Evolutionary conservation across 352 stramenopile species (phyloP).

Genomic region (Globisporangium cylindrosporum): DNA sequence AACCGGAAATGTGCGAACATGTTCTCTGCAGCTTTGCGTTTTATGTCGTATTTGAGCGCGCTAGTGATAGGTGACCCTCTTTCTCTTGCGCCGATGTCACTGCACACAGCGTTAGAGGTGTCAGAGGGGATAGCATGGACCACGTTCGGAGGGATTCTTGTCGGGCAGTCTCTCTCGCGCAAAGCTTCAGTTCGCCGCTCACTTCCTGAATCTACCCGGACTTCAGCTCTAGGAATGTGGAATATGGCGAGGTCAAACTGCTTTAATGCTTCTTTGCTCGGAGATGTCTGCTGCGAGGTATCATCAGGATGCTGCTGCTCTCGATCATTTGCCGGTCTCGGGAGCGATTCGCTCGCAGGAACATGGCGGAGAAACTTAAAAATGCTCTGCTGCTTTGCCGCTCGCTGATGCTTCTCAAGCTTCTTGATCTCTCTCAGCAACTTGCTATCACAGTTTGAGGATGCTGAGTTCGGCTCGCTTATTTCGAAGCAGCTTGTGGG

Average conservation of each 20-base stretch:
- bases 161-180: neutral
- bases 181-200: neutral
- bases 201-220: neutral
- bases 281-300: neutral
- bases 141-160: neutral
- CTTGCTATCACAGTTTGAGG: slow-evolving; percentile 25
- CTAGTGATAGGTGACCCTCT: neutral
- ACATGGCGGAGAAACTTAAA: slow-evolving; percentile 26
- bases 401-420: slow-evolving; percentile 40
- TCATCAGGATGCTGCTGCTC: neutral
- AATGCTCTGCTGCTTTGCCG: slow-evolving; percentile 46
- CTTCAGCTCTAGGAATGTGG: neutral
- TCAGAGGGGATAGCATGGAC: neutral
- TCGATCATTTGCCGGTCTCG: neutral
- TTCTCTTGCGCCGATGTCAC: neutral
- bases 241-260: neutral
- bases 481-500: neutral
- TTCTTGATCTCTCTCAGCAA: slow-evolving; percentile 50
- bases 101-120: no score
- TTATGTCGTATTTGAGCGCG: neutral
- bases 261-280: neutral
- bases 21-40: slow-evolving; percentile 11
- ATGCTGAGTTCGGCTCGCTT: no score
- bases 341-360: neutral
- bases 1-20: slow-evolving; percentile 19